Evolutionary conservation across 495 filamentous ascomycete genomes (phyloP), one percentile per base, ranked within the genome.

Genomic region (Penicilliopsis zonata): DNA sequence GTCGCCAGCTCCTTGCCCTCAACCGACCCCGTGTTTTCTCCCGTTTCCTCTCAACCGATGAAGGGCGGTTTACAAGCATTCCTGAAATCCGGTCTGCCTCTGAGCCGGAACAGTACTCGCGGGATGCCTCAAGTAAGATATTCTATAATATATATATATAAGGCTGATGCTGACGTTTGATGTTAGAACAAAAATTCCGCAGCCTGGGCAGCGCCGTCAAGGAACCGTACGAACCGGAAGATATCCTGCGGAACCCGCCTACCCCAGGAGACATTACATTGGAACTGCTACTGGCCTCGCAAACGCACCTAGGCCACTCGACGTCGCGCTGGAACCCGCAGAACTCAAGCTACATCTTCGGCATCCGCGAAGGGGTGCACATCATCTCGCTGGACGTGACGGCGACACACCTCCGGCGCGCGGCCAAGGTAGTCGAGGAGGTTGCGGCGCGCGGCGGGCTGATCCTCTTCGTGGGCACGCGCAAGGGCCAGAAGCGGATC

Each of bases 341-440:
- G 23, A 98, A 96, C 65, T 76, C 83, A 30, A 78, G 84, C 23
- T 96, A 96, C 61, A 96, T 98, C 55, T 87, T 82, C 52, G 90
- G 90, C 47, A 76, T 92, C 39, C 74, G 88, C 13, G 73, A 86
- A 34, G 84, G 80, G 29, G 80, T 94, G 39, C 90, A 98, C 61
- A 88, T 98, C 52, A 90, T 98, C 56, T 80, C 76, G 7, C 75
- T 95, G 2, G 90, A 96, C 49, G 59, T 71, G 33, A 95, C 80
- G 12, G 83, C 85, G 4, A 77, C 86, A 9, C 76, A 96, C 54
- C 71, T 98, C 18, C 78, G 92, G 0, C 80, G 90, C 10, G 90
- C 90, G 0, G 84, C 86, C 3, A 80, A 82, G 38, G 76, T 98
- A 7, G 86, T 98, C 12, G 73, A 82, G 43, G 86, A 84, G 50